phyloP scores from a whole-genome alignment of 2,329 filamentous ascomycete species.

The Ciborinia camelliae region DNA sequence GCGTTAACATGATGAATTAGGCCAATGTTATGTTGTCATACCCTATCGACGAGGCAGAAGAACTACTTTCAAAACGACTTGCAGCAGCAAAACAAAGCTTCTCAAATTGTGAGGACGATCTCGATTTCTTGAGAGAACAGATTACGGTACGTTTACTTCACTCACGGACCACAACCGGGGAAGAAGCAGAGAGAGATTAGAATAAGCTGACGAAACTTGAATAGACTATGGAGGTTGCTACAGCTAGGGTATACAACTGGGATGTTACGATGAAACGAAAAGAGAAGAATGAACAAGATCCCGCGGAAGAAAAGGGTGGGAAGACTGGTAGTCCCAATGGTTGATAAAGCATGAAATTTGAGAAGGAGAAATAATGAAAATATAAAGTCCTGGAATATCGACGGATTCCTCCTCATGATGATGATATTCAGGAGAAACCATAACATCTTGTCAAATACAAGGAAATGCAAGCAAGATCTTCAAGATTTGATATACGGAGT shows the following conservation, averaged over 20 bases:
- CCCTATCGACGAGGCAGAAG: slow-evolving; percentile 81
- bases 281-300: slow-evolving; percentile 67
- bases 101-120: slow-evolving; percentile 88
- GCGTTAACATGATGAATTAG: slow-evolving; percentile 41
- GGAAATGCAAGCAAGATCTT: not conserved
- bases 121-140: slow-evolving; percentile 93
- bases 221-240: slow-evolving; percentile 79
- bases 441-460: not conserved
- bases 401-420: not conserved
- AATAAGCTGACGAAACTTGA: slow-evolving; percentile 19
- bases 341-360: slow-evolving; percentile 22
- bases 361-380: slow-evolving; percentile 17
- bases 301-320: slow-evolving; percentile 33
- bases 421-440: slow-evolving; percentile 19
- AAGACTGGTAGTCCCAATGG: slow-evolving; percentile 38
- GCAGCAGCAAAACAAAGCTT: slow-evolving; percentile 75
- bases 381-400: not conserved
- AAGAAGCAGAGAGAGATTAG: not conserved
- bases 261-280: slow-evolving; percentile 94
- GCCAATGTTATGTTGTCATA: slow-evolving; percentile 98
- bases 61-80: slow-evolving; percentile 73
- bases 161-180: not conserved
- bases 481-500: slow-evolving; percentile 5
- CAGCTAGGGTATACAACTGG: slow-evolving; percentile 98
- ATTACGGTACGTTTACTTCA: slow-evolving; percentile 68